These are phyloP conservation scores for Fraxinus sp. DNA, from an alignment of 305 asterid species.

Conservation along the genomic window DNA sequence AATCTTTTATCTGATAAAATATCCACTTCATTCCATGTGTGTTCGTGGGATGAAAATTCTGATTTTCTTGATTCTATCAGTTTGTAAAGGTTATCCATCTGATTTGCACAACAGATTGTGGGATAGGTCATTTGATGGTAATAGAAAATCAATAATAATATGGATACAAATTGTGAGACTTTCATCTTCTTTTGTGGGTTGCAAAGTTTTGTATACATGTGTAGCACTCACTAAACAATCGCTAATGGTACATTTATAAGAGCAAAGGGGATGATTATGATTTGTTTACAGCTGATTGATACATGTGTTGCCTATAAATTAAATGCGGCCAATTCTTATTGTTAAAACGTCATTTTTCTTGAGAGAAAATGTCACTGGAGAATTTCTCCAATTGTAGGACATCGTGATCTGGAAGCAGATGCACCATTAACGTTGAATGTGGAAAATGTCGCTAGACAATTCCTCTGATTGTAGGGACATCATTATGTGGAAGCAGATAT, in stretches of 20 bases:
- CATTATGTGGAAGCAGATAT: neutral
- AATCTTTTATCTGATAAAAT: slow-evolving; percentile 4
- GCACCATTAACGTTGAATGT: neutral
- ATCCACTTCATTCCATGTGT: slow-evolving; percentile 3
- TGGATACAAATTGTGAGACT: neutral
- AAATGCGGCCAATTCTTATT: neutral
- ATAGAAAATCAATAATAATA: neutral
- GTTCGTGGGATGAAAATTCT: neutral
- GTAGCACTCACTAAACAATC: neutral
- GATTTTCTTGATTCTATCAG: slow-evolving; percentile 17
- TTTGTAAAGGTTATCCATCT: slow-evolving; percentile 17
- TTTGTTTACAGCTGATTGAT: neutral
- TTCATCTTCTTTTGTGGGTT: neutral
- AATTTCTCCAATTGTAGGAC: neutral
- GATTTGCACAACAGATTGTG: slow-evolving; percentile 15
- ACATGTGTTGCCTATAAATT: neutral
- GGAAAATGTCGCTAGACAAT: neutral
- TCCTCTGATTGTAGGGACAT: neutral
- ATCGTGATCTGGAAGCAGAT: neutral
- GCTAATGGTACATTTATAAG: neutral
- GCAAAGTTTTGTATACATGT: neutral
- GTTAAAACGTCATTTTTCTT: neutral
- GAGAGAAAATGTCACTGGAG: neutral
- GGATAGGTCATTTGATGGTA: neutral
- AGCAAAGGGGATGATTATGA: neutral